Evolutionary conservation across 495 filamentous ascomycete species (phyloP).

Genomic region (Podospora tetraspora): DNA sequence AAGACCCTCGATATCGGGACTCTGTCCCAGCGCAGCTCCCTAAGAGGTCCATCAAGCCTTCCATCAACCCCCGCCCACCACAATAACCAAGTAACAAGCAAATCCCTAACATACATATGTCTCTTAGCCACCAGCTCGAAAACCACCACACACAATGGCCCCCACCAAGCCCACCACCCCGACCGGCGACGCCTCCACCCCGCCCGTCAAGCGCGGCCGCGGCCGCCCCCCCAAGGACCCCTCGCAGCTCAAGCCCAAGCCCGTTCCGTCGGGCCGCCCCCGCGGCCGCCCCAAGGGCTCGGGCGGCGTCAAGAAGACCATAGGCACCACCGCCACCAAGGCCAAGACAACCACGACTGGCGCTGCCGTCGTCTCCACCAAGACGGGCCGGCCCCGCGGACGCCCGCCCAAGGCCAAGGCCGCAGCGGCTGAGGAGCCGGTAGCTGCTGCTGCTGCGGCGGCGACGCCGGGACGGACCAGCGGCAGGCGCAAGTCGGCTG

Average conservation of each 20-base stretch:
- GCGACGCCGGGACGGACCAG: slow-evolving; percentile 1
- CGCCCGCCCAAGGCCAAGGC: slow-evolving; percentile 8
- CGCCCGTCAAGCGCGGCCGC: slow-evolving; percentile 39
- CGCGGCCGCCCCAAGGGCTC: slow-evolving; percentile 43
- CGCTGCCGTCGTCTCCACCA: slow-evolving; percentile 8
- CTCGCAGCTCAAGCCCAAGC: slow-evolving; percentile 31
- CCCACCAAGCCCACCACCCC: slow-evolving; percentile 15
- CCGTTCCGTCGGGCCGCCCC: slow-evolving; percentile 36
- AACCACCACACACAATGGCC: slow-evolving; percentile 14
- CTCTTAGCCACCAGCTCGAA: no score
- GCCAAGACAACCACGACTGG: slow-evolving; percentile 20
- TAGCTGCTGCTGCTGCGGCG: slow-evolving; percentile 1
- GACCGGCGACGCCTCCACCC: slow-evolving; percentile 1
- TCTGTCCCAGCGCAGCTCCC: not conserved
- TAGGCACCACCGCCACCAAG: slow-evolving; percentile 11
- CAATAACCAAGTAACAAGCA: no score
- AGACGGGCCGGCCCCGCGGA: slow-evolving; percentile 7
- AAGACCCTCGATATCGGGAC: not conserved
- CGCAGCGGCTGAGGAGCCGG: slow-evolving; percentile 6
- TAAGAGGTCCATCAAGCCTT: no score
- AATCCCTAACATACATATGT: no score
- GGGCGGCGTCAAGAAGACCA: slow-evolving; percentile 34
- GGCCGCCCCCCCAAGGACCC: slow-evolving; percentile 41
- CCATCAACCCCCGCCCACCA: not conserved
- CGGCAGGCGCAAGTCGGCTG: slow-evolving; percentile 7